Percentiles rank a stretch among this genome's conserved stretches.
Conservation (phyloP, 768 basidiomycete genomes). For the Leucosporidium creatinivorum region DNA sequence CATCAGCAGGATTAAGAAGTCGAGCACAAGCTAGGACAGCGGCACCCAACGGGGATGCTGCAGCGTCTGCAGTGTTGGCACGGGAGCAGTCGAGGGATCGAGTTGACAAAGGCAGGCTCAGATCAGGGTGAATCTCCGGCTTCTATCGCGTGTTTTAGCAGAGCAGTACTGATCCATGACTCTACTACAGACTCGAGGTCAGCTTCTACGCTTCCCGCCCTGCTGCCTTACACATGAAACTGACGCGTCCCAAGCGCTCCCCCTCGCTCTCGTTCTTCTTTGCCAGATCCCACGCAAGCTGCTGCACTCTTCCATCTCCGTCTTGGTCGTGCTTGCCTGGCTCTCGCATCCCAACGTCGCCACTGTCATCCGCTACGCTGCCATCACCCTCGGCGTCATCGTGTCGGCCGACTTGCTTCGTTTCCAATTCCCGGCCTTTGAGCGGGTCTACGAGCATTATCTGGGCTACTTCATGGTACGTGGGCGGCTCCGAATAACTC, state of each 20-base stretch:
- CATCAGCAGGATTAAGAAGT: too few relatives aligned
- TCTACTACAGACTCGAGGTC: background rate
- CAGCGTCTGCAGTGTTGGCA: too few relatives aligned
- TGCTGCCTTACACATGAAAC: background rate
- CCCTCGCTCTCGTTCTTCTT: background rate
- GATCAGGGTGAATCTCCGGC: conserved; percentile 17
- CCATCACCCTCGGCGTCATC: conserved; percentile 20
- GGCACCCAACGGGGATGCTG: too few relatives aligned
- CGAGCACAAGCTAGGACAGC: too few relatives aligned
- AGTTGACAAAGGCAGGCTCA: conserved; percentile 24
- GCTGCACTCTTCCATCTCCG: conserved; percentile 30
- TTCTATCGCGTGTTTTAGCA: background rate
- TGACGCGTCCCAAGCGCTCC: background rate
- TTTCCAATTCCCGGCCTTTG: conserved; percentile 27
- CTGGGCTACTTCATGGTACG: conserved; percentile 30
- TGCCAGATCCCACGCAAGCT: conserved; percentile 34
- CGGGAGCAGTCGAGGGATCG: background rate
- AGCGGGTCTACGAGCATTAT: background rate
- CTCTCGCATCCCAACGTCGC: conserved; percentile 24
- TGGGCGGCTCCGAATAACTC: too few relatives aligned
- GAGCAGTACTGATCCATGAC: background rate
- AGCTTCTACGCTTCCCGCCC: background rate
- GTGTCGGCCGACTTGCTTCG: conserved; percentile 29
- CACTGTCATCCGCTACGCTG: conserved; percentile 15
- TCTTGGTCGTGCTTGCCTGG: conserved; percentile 31